Percentiles rank a stretch among this genome's conserved stretches.
These are phyloP conservation scores for Solanum neorickii DNA, from an alignment of 257 asterid genomes.

Conservation along the genomic window DNA sequence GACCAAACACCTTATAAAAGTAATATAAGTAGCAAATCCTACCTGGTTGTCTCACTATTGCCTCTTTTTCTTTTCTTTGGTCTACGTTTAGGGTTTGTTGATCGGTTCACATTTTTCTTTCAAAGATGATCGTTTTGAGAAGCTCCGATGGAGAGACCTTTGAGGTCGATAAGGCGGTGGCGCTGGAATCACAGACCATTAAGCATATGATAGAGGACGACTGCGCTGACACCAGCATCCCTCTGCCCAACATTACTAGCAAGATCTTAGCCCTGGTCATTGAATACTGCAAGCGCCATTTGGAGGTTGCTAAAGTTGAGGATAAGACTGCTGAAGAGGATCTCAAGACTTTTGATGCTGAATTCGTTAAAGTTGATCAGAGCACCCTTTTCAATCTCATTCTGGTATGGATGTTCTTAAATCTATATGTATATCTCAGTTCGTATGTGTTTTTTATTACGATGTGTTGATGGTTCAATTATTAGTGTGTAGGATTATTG, in stretches of 20 bases:
- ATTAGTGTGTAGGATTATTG: background rate
- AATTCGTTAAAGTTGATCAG: slow-evolving; percentile 8
- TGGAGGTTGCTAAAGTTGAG: background rate
- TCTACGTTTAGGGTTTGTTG: background rate
- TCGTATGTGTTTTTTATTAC: background rate
- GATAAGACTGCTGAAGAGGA: slow-evolving; percentile 2
- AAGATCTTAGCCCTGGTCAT: slow-evolving; percentile 26
- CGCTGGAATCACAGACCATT: slow-evolving; percentile 26
- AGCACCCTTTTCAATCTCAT: slow-evolving; percentile 6
- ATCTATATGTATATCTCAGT: background rate
- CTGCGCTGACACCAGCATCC: slow-evolving; percentile 24
- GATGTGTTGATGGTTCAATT: background rate
- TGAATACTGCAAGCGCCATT: slow-evolving; percentile 33
- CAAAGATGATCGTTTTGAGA: slow-evolving; percentile 14
- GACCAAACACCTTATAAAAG: too few relatives aligned
- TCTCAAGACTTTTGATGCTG: slow-evolving; percentile 10
- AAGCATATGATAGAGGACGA: slow-evolving; percentile 35
- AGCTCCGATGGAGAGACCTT: slow-evolving; percentile 29
- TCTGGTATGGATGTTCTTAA: background rate
- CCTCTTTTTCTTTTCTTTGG: background rate
- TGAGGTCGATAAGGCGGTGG: slow-evolving; percentile 29
- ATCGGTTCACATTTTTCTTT: background rate
- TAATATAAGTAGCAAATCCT: too few relatives aligned
- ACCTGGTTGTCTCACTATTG: background rate
- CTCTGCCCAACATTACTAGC: slow-evolving; percentile 31